A percentile compares a stretch with the other conserved stretches of the same genome.
Conservation (phyloP, 441 rosid species). For the Erodium texanum region DNA sequence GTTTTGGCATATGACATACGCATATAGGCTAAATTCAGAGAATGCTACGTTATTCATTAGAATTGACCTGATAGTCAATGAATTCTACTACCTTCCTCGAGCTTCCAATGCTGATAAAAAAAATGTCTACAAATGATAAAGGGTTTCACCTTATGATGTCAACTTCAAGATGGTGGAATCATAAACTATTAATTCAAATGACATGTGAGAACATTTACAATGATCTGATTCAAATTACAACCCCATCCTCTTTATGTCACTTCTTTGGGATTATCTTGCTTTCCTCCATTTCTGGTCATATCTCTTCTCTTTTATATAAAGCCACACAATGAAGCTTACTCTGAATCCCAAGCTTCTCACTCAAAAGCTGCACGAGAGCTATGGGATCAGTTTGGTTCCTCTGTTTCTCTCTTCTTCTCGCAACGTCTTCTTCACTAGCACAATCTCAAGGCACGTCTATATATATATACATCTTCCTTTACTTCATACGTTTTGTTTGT, state of each 20-base stretch:
- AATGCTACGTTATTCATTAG: too few species aligned
- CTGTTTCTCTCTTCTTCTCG: slow-evolving; percentile 7
- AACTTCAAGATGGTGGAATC: background rate
- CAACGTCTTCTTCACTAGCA: background rate
- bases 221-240: too few species aligned
- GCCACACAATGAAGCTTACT: slow-evolving; percentile 5
- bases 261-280: background rate
- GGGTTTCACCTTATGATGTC: background rate
- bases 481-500: background rate
- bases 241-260: background rate
- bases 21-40: too few species aligned
- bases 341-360: background rate
- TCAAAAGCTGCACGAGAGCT: background rate
- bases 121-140: too few species aligned
- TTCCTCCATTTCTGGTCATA: background rate
- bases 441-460: background rate
- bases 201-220: slow-evolving; percentile 12
- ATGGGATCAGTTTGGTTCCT: slow-evolving; percentile 1
- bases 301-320: background rate
- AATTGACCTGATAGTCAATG: too few species aligned
- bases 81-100: too few species aligned
- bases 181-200: background rate
- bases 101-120: too few species aligned
- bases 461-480: background rate
- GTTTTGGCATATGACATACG: too few species aligned